Conservation (phyloP, 1,139 yeast species). For the Debaryomyces sp. region DNA sequence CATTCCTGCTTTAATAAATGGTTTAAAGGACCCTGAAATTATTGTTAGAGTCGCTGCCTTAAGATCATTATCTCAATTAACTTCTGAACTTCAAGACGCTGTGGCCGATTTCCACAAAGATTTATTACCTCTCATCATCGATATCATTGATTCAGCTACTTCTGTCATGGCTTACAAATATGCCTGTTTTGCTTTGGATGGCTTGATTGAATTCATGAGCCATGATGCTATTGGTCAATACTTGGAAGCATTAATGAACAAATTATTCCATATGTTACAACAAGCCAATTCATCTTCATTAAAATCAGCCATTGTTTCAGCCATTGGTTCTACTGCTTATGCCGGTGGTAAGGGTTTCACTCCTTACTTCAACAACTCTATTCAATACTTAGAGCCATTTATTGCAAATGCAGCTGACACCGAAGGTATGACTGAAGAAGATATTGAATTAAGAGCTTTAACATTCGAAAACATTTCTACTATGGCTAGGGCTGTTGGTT, state of each 20-base stretch:
- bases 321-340: constrained; percentile 95
- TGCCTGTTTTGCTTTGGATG: constrained; percentile 90
- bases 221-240: constrained; percentile 82
- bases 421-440: constrained; percentile 77
- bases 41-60: constrained; percentile 87
- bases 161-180: constrained; percentile 84
- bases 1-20: constrained; percentile 71
- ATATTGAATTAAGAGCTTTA: constrained; percentile 83
- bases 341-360: constrained; percentile 88
- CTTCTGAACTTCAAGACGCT: constrained; percentile 81
- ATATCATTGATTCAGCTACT: constrained; percentile 83
- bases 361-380: constrained; percentile 84
- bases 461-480: constrained; percentile 93
- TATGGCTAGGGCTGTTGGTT: constrained; percentile 96
- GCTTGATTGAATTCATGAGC: constrained; percentile 87
- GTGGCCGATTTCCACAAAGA: constrained; percentile 82
- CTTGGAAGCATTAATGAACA: constrained; percentile 87
- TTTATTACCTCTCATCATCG: constrained; percentile 83
- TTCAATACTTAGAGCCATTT: constrained; percentile 79
- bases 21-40: constrained; percentile 77
- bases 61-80: constrained; percentile 75
- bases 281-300: constrained; percentile 66
- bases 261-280: constrained; percentile 80
- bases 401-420: constrained; percentile 62
- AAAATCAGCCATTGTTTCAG: constrained; percentile 89